These are phyloP conservation scores for Inga leiocalycina DNA, from an alignment of 306 rosid genomes.

Conservation along the genomic window DNA sequence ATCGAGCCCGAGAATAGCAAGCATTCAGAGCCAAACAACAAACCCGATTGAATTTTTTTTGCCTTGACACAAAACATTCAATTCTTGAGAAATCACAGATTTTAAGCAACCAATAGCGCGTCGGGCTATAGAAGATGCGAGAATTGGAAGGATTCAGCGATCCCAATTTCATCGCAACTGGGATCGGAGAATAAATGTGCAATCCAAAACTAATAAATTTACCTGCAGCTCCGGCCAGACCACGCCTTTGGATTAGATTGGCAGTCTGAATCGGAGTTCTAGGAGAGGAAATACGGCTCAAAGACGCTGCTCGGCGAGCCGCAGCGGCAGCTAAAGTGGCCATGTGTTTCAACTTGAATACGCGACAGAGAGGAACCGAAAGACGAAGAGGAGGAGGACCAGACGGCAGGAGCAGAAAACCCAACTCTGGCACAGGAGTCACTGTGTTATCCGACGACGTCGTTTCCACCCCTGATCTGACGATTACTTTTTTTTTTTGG, in stretches of 20 bases:
- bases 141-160: background rate
- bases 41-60: background rate
- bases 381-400: constrained; percentile 8
- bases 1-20: background rate
- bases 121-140: background rate
- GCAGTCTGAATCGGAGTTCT: constrained; percentile 48
- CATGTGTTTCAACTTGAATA: constrained; percentile 49
- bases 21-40: background rate
- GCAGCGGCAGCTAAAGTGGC: constrained; percentile 70
- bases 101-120: background rate
- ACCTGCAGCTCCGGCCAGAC: constrained; percentile 91
- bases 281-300: constrained; percentile 57
- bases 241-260: constrained; percentile 68
- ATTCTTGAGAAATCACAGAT: background rate
- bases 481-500: no score
- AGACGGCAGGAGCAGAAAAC: background rate
- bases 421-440: background rate
- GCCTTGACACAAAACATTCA: background rate
- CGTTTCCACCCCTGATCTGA: background rate
- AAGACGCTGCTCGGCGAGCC: constrained; percentile 71
- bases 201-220: background rate
- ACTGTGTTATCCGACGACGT: constrained; percentile 1
- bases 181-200: constrained; percentile 35
- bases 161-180: background rate
- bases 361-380: background rate